phyloP scores from a whole-genome alignment of 1,139 yeast species.

The Lodderomyces parapsilosis region DNA sequence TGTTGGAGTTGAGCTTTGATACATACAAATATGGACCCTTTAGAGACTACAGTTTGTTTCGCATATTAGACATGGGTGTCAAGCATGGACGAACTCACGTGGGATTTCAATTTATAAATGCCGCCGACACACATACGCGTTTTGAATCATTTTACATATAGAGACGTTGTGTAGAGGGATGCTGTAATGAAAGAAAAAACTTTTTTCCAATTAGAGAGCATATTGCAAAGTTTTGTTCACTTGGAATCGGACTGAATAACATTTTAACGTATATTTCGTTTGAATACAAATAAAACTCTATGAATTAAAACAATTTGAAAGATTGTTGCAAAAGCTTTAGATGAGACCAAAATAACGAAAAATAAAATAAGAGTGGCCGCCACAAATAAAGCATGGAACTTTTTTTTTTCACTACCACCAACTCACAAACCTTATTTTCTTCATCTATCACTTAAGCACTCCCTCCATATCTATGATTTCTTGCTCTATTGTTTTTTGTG shows the following conservation, averaged over 20 bases:
- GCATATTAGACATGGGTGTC: slow-evolving; percentile 11
- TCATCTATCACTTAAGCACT: not conserved
- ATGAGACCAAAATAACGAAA: too few relatives aligned
- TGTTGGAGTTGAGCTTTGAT: slow-evolving; percentile 7
- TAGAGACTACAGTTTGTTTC: slow-evolving; percentile 11
- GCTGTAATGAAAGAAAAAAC: too few relatives aligned
- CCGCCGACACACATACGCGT: slow-evolving; percentile 8
- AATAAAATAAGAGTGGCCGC: too few relatives aligned
- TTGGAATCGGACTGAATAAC: too few relatives aligned
- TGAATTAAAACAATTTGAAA: not conserved
- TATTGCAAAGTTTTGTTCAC: not conserved
- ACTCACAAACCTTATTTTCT: too few relatives aligned
- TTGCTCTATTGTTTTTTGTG: not conserved
- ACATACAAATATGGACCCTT: slow-evolving; percentile 13
- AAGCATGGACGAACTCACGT: slow-evolving; percentile 7
- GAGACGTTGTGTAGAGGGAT: too few relatives aligned
- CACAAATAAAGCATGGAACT: too few relatives aligned
- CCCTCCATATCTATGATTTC: not conserved
- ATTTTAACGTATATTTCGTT: too few relatives aligned
- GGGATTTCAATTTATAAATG: slow-evolving; percentile 13
- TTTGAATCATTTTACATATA: slow-evolving; percentile 13
- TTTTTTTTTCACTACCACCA: too few relatives aligned
- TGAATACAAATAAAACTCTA: not conserved
- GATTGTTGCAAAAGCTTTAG: not conserved
- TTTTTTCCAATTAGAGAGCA: not conserved